phyloP scores from a whole-genome alignment of 176 grass and related monocot species.

The Eragrostis curvula region DNA sequence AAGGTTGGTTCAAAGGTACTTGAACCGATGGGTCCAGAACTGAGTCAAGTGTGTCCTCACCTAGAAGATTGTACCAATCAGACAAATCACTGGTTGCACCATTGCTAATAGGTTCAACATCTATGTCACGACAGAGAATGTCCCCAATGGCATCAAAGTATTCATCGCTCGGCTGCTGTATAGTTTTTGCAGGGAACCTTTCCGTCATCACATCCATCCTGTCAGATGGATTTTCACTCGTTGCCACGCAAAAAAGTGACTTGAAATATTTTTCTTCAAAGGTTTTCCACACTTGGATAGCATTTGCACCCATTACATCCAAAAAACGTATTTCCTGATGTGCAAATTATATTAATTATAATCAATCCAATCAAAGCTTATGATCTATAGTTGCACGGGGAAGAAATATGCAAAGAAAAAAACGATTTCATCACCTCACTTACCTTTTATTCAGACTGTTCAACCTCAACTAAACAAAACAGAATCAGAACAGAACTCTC shows the following conservation, averaged over 20 bases:
- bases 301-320: slow-evolving; percentile 25
- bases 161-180: slow-evolving; percentile 39
- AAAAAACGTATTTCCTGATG: neutral
- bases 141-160: slow-evolving; percentile 27
- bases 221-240: slow-evolving; percentile 1
- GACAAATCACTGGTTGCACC: neutral
- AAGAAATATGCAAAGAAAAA: slow-evolving; percentile 9
- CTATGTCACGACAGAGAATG: slow-evolving; percentile 5
- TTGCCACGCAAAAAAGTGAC: slow-evolving; percentile 9
- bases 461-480: neutral
- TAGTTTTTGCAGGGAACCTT: slow-evolving; percentile 38
- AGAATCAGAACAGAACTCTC: neutral
- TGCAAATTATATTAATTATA: neutral
- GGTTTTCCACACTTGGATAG: slow-evolving; percentile 35
- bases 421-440: neutral
- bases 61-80: neutral
- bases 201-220: slow-evolving; percentile 4
- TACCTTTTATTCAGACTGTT: slow-evolving; percentile 7
- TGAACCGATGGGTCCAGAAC: neutral
- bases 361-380: neutral
- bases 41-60: neutral
- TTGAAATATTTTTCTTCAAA: slow-evolving; percentile 45
- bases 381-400: neutral
- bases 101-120: neutral
- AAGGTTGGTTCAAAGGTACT: neutral